These are phyloP conservation scores for Wickerhamomyces rabaulensis DNA, from an alignment of 805 yeast genomes.

Conservation along the genomic window DNA sequence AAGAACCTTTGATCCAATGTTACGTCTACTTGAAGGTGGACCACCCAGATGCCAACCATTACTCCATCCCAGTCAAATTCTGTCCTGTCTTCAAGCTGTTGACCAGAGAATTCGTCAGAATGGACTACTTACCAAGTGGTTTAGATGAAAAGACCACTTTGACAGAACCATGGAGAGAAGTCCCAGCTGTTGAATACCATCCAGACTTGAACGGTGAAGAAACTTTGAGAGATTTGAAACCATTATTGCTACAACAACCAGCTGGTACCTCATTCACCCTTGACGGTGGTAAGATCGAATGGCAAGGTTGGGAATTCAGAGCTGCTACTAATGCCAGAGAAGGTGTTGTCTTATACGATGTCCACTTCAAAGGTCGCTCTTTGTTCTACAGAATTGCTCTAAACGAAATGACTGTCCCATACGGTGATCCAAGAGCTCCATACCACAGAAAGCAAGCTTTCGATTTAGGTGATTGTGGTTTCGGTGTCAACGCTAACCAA, in stretches of 20 bases:
- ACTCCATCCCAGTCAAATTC: conserved; percentile 67
- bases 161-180: conserved; percentile 57
- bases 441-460: conserved; percentile 84
- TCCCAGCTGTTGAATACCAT: conserved; percentile 64
- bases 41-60: conserved; percentile 70
- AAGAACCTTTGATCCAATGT: conserved; percentile 61
- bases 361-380: conserved; percentile 70
- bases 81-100: conserved; percentile 67
- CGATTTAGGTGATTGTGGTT: conserved; percentile 82
- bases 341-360: conserved; percentile 72
- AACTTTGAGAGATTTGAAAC: conserved; percentile 54
- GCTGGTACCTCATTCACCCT: conserved; percentile 72
- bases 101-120: conserved; percentile 57
- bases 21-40: conserved; percentile 69
- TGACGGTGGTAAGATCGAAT: conserved; percentile 53
- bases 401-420: conserved; percentile 85
- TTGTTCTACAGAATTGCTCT: conserved; percentile 66
- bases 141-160: conserved; percentile 49
- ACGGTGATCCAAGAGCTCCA: conserved; percentile 81
- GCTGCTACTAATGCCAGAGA: conserved; percentile 69
- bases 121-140: conserved; percentile 72
- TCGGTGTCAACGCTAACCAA: conserved; percentile 67
- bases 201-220: conserved; percentile 59
- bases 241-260: conserved; percentile 66
- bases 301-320: conserved; percentile 86